Evolutionary conservation across 305 asterid genomes (phyloP).

Genomic region (Withania somnifera): DNA sequence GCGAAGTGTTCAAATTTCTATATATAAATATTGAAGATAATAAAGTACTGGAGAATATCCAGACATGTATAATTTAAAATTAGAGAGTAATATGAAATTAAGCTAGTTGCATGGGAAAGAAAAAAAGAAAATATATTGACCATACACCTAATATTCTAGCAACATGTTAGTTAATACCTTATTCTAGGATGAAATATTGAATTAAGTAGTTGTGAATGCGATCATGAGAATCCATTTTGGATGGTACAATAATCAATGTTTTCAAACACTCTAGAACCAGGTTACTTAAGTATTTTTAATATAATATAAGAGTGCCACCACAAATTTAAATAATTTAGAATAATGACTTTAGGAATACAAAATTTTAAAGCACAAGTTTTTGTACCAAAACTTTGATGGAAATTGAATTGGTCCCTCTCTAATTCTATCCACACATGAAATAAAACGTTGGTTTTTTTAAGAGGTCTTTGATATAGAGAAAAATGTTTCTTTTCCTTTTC

Average conservation of each 20-base stretch:
- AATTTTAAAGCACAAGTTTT: neutral
- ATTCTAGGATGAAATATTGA: neutral
- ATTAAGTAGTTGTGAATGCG: slow-evolving; percentile 2
- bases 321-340: neutral
- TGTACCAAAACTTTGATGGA: neutral
- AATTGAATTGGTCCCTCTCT: neutral
- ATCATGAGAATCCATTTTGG: slow-evolving; percentile 2
- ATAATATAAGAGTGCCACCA: neutral
- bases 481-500: neutral
- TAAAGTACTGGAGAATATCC: too few species aligned
- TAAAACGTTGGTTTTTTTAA: neutral
- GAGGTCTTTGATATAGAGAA: neutral
- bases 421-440: neutral
- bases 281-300: neutral
- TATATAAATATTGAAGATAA: neutral
- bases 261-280: neutral
- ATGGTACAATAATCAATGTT: slow-evolving; percentile 1
- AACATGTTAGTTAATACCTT: neutral
- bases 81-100: neutral
- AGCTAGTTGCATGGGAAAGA: neutral
- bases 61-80: neutral
- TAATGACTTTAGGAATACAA: neutral
- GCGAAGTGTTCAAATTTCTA: neutral
- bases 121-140: neutral
- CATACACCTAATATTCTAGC: slow-evolving; percentile 8